phyloP scores from a whole-genome alignment of 257 asterid genomes.

The Eucommia ulmoides region DNA sequence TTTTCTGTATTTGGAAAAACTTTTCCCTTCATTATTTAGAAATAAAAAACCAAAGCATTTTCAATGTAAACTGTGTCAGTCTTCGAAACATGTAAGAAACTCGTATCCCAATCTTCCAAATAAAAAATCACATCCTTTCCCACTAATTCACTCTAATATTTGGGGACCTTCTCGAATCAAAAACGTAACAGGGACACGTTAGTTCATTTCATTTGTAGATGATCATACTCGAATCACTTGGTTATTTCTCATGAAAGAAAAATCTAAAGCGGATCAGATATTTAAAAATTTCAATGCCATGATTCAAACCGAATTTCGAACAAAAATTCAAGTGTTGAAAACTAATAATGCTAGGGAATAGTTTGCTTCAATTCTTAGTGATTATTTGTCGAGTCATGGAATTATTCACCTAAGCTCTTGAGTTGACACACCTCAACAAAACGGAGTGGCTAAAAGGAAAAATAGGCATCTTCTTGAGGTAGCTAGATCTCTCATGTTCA shows the following conservation, averaged over 20 bases:
- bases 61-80: neutral
- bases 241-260: neutral
- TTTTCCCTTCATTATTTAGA: neutral
- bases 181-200: neutral
- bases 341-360: neutral
- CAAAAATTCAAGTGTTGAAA: neutral
- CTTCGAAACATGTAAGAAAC: neutral
- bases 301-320: neutral
- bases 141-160: neutral
- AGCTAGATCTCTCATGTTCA: neutral
- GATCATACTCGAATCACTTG: neutral
- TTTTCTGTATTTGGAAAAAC: neutral
- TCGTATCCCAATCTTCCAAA: neutral
- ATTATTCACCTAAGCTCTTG: neutral
- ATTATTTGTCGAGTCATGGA: neutral
- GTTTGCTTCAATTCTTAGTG: neutral
- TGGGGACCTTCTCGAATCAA: neutral
- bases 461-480: neutral
- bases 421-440: neutral
- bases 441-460: neutral
- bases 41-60: neutral
- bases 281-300: neutral
- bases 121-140: too few species aligned
- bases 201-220: neutral
- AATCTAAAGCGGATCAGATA: neutral